These are phyloP conservation scores for Crithidia sp. DNA, from an alignment of 208 protist species.

Conservation along the genomic window DNA sequence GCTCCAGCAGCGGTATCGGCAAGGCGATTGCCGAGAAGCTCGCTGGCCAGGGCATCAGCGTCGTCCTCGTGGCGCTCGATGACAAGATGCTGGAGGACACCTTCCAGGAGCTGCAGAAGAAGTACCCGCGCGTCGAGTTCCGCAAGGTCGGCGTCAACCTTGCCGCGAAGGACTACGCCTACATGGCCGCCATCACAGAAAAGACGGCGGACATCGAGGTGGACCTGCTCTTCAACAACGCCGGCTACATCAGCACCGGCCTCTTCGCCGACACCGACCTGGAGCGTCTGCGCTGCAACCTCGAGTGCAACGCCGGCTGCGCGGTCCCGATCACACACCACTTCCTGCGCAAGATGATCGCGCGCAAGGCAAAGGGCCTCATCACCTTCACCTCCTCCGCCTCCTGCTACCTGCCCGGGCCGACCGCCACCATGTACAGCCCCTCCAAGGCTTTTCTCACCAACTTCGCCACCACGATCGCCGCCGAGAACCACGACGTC, in stretches of 20 bases:
- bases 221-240: conserved; percentile 93
- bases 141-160: conserved; percentile 91
- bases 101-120: conserved; percentile 77
- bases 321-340: conserved; percentile 89
- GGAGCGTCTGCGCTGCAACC: conserved; percentile 79
- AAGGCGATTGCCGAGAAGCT: conserved; percentile 94
- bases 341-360: conserved; percentile 89
- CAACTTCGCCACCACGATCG: conserved; percentile 84
- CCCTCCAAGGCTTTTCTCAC: conserved; percentile 93
- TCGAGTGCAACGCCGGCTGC: conserved; percentile 92
- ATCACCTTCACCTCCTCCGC: conserved; percentile 92
- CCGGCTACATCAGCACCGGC: conserved; percentile 93
- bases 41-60: conserved; percentile 90
- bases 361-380: conserved; percentile 68
- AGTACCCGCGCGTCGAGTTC: conserved; percentile 78
- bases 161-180: conserved; percentile 62
- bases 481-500: conserved; percentile 77
- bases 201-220: conserved; percentile 77
- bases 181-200: conserved; percentile 76
- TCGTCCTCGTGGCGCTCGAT: conserved; percentile 91
- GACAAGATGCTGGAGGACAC: conserved; percentile 85
- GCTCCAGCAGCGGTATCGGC: conserved; percentile 95
- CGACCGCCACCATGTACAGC: conserved; percentile 91
- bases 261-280: conserved; percentile 89
- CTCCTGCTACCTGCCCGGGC: conserved; percentile 80